phyloP scores from a whole-genome alignment of 2,329 filamentous ascomycete species.

The Penicillium glabrum region DNA sequence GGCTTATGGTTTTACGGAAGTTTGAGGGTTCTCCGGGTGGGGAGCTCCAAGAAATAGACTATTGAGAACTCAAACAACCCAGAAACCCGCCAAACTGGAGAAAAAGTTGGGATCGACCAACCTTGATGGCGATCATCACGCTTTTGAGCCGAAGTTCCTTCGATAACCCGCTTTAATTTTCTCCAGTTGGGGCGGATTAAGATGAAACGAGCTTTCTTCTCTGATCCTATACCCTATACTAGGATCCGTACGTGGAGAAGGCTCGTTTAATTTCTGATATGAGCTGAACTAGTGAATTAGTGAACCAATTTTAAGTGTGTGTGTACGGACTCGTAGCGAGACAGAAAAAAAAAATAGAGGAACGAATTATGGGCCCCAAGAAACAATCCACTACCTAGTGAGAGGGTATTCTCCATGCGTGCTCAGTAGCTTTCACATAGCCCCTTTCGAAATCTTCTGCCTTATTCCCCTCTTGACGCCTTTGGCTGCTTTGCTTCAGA shows the following conservation, averaged over 20 bases:
- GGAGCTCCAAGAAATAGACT: background rate
- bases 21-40: background rate
- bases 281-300: background rate
- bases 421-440: background rate
- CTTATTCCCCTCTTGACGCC: background rate
- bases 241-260: background rate
- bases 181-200: background rate
- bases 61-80: background rate
- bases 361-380: background rate
- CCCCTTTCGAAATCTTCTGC: background rate
- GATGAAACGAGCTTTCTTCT: background rate
- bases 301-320: background rate
- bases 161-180: background rate
- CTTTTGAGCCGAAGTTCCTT: background rate
- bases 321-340: background rate
- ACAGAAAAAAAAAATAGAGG: too few species aligned
- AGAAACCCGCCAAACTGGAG: background rate
- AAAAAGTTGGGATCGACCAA: background rate
- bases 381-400: background rate
- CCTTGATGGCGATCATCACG: constrained; percentile 1
- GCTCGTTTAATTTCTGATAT: background rate
- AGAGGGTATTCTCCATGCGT: background rate
- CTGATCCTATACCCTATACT: background rate
- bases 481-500: background rate
- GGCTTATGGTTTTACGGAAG: background rate